Conservation (phyloP, 2,329 filamentous ascomycete species). For the Beauveria rudraprayagi region DNA sequence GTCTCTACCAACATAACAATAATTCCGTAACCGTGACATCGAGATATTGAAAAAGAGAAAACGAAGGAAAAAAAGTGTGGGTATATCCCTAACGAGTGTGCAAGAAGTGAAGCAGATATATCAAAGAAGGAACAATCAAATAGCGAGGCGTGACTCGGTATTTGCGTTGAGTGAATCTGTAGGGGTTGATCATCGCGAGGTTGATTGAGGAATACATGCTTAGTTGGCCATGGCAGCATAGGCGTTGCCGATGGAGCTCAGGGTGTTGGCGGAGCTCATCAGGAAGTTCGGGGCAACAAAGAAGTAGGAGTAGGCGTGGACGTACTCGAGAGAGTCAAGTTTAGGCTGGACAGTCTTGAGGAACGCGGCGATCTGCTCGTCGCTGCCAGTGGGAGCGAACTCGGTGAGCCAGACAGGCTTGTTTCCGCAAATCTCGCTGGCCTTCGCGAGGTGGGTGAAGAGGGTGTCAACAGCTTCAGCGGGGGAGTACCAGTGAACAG, state of each 20-base stretch:
- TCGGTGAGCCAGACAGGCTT: slow-evolving; percentile 57
- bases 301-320: slow-evolving; percentile 52
- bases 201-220: slow-evolving; percentile 7
- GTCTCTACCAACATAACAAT: slow-evolving; percentile 4
- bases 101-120: slow-evolving; percentile 25
- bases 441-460: slow-evolving; percentile 43
- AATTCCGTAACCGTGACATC: slow-evolving; percentile 9
- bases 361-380: slow-evolving; percentile 38
- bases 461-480: slow-evolving; percentile 40
- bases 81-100: slow-evolving; percentile 29
- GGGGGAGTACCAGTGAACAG: slow-evolving; percentile 56
- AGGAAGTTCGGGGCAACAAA: slow-evolving; percentile 37
- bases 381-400: slow-evolving; percentile 46
- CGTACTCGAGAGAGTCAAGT: slow-evolving; percentile 42
- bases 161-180: slow-evolving; percentile 1
- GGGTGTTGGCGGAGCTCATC: slow-evolving; percentile 29
- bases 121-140: background rate
- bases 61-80: slow-evolving; percentile 17
- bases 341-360: slow-evolving; percentile 38
- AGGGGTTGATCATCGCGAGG: slow-evolving; percentile 14
- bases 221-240: slow-evolving; percentile 34
- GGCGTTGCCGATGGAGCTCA: slow-evolving; percentile 40
- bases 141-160: background rate
- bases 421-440: slow-evolving; percentile 36
- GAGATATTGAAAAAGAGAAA: slow-evolving; percentile 16